Evolutionary conservation across 352 stramenopile species (phyloP).

Genomic region (Globisporangium spiculum): DNA sequence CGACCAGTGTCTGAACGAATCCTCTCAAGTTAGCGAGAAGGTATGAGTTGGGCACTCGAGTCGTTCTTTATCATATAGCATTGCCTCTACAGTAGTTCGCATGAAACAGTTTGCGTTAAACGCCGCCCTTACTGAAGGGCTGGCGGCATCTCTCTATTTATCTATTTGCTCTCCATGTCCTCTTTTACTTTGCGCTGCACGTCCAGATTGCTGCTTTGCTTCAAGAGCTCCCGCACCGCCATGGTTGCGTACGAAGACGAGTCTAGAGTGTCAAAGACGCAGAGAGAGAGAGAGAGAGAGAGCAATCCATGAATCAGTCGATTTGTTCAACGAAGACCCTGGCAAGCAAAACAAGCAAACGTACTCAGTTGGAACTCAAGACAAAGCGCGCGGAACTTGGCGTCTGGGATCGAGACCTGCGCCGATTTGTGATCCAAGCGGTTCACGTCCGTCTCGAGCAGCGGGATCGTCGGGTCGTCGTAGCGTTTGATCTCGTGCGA

Average conservation of each 20-base stretch:
- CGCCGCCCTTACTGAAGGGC: too few species aligned
- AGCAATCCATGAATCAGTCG: not conserved
- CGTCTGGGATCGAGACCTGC: conserved; percentile 54
- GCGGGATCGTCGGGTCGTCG: conserved; percentile 87
- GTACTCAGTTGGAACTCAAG: conserved; percentile 79
- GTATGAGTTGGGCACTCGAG: not conserved
- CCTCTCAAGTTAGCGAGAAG: not conserved
- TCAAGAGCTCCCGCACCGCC: conserved; percentile 95
- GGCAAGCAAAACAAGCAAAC: conserved; percentile 9
- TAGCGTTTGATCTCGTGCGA: conserved; percentile 92
- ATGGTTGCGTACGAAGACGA: conserved; percentile 95
- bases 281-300: not conserved
- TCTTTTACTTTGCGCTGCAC: conserved; percentile 28
- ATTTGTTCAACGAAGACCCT: not conserved
- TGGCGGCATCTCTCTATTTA: not conserved
- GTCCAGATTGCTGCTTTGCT: conserved; percentile 86
- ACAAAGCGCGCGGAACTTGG: conserved; percentile 64
- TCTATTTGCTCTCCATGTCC: conserved; percentile 14
- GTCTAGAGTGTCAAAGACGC: conserved; percentile 19
- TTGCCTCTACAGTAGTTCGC: not conserved
- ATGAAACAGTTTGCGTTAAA: not conserved
- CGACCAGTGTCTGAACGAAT: not conserved
- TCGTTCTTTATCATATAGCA: not conserved
- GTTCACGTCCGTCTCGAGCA: conserved; percentile 95
- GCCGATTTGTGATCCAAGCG: conserved; percentile 32